A percentile compares a stretch with the other conserved stretches of the same genome.
Evolutionary conservation across 345 rosid species (phyloP).

Genomic region (Populus alba): DNA sequence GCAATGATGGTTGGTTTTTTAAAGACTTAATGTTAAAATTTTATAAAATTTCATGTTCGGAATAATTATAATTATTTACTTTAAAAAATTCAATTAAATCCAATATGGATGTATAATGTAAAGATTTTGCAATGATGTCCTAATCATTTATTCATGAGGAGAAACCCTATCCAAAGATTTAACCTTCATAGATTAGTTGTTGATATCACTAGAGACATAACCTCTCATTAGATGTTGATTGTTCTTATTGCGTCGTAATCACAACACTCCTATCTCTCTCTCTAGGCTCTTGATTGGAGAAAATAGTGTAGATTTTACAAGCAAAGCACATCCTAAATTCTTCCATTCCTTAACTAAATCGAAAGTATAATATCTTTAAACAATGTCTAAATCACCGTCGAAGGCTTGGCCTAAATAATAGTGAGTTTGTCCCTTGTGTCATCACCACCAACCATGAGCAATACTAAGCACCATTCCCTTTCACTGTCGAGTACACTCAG

Average conservation of each 20-base stretch:
- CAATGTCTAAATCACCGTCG: no score
- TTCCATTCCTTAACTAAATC: neutral
- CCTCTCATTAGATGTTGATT: neutral
- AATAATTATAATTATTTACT: neutral
- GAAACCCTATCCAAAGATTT: slow-evolving; percentile 14
- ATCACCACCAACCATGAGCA: neutral
- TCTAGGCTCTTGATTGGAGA: no score
- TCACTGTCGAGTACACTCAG: neutral
- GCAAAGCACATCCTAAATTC: neutral
- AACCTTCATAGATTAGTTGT: neutral
- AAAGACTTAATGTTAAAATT: neutral
- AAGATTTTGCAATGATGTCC: neutral
- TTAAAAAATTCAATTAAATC: neutral
- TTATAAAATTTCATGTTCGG: neutral
- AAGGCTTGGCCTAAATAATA: no score
- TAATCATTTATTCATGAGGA: neutral
- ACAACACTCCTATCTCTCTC: neutral
- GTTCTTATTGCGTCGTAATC: neutral
- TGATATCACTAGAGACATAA: neutral
- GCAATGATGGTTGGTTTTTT: neutral
- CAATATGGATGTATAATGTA: neutral
- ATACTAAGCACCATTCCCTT: neutral
- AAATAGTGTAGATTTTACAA: no score
- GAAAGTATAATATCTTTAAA: neutral
- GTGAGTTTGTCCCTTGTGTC: no score